Conservation (phyloP, 2,329 filamentous ascomycete genomes). For the Chrysoporthe deuterocubensis region DNA sequence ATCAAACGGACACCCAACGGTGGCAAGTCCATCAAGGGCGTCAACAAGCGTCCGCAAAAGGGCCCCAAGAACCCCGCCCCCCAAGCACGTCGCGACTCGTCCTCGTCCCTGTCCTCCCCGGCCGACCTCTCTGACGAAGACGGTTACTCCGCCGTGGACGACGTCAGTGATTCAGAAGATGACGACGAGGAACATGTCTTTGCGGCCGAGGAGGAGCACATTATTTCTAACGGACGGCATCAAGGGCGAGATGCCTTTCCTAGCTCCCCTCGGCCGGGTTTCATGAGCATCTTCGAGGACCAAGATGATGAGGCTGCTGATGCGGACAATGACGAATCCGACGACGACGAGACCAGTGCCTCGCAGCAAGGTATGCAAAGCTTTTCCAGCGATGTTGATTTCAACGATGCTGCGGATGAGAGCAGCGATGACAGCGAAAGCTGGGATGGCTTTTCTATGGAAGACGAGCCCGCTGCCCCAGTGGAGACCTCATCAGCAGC, state of each 20-base stretch:
- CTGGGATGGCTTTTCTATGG: slow-evolving; percentile 50
- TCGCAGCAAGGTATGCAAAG: slow-evolving; percentile 40
- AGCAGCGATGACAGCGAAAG: slow-evolving; percentile 47
- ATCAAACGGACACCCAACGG: slow-evolving; percentile 23
- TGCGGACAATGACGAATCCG: slow-evolving; percentile 45
- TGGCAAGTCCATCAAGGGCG: slow-evolving; percentile 29
- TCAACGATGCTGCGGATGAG: slow-evolving; percentile 45
- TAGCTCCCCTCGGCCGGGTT: slow-evolving; percentile 56
- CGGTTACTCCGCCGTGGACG: slow-evolving; percentile 76
- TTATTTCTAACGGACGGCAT: slow-evolving; percentile 55
- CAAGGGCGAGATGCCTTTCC: slow-evolving; percentile 41
- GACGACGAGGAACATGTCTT: slow-evolving; percentile 80
- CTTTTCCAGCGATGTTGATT: slow-evolving; percentile 26
- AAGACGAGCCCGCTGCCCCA: slow-evolving; percentile 23
- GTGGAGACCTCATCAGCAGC: slow-evolving; percentile 12
- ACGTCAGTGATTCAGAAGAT: slow-evolving; percentile 76
- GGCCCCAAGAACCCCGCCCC: slow-evolving; percentile 23
- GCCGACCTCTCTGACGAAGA: slow-evolving; percentile 67
- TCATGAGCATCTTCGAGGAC: slow-evolving; percentile 9
- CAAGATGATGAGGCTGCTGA: slow-evolving; percentile 40
- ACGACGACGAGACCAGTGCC: slow-evolving; percentile 44
- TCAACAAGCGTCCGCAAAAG: slow-evolving; percentile 24
- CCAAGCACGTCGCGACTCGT: slow-evolving; percentile 53
- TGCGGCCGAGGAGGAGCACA: slow-evolving; percentile 77
- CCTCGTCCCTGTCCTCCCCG: slow-evolving; percentile 60